phyloP scores from a whole-genome alignment of 495 filamentous ascomycete species.

The Sordaria brevicollis region DNA sequence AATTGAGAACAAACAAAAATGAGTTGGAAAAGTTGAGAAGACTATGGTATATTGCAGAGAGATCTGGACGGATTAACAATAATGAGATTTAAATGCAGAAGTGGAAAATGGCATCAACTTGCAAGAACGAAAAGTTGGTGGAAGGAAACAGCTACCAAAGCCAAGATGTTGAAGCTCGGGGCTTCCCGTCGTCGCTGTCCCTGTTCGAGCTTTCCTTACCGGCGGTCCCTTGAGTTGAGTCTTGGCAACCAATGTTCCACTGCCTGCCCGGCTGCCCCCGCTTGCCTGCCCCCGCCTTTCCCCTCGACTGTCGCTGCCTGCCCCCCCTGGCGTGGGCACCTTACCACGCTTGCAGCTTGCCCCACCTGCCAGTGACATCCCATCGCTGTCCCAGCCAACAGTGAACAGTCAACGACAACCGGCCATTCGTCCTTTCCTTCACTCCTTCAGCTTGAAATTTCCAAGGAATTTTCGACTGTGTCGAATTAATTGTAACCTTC shows the following conservation, averaged over 20 bases:
- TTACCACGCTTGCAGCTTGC: neutral
- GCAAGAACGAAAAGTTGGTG: neutral
- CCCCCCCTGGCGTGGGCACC: neutral
- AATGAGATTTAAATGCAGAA: neutral
- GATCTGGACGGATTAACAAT: neutral
- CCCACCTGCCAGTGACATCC: neutral
- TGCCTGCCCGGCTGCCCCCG: neutral
- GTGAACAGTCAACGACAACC: neutral
- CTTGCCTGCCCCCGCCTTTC: neutral
- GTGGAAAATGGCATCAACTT: neutral
- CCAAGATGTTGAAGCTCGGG: neutral
- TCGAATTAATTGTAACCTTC: neutral
- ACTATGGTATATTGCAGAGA: neutral
- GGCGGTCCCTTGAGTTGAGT: neutral
- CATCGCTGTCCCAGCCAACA: neutral
- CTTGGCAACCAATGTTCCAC: too few relatives aligned
- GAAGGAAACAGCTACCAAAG: neutral
- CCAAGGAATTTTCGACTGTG: neutral
- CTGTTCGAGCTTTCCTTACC: neutral
- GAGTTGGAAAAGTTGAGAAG: too few relatives aligned
- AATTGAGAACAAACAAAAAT: too few relatives aligned
- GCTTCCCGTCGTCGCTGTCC: neutral
- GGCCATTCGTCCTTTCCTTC: neutral
- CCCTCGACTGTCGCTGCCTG: neutral
- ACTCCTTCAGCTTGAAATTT: neutral